Evolutionary conservation across 176 grass and related monocot species (phyloP), one percentile per base, ranked within the genome.

Genomic region (Oryza brachyantha): DNA sequence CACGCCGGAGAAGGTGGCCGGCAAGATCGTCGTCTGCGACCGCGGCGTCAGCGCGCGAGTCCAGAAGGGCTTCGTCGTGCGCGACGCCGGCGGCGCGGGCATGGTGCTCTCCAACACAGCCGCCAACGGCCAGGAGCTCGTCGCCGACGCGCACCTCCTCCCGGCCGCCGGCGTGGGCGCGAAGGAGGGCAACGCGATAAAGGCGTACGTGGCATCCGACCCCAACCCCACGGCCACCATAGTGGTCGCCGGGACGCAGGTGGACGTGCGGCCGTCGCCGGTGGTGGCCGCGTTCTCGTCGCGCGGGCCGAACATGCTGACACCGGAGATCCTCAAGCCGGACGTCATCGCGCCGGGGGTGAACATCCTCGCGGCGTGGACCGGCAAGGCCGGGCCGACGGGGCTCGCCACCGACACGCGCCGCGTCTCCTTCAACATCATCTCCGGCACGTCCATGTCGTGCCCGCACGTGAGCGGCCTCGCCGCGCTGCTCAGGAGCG

Each of bases 401-500:
- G 94, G 86, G 2, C 79, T 86, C 22, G 40, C 79, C 10, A 68
- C 83, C 14, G 94, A 97, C 84, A 60, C 73, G 19, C 89, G 91
- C 4, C 89, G 89, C 5, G 87, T 86, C 1, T 70, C 34, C 45
- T 97, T 79, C 85, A 97, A 94, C 84, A 94, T 97, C 79, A 92
- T 97, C 83, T 97, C 94, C 0, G 94, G 94, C 24, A 97, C 94
- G 2, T 97, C 94, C 62, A 97, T 97, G 91, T 94, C 94, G 21
- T 94, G 91, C 68, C 91, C 94, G 7, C 94, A 97, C 42, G 84
- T 97, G 19, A 97, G 94, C 64, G 94, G 94, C 50, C 78, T 97
- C 0, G 89, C 87, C 0, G 87, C 94, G 70, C 68, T 94, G 65
- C 72, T 97, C 25, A 29, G 69, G 54, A 85, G 87, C 65, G 74